Evolutionary conservation across 257 asterid genomes (phyloP).

Genomic region (Nicotiana sylvestris): DNA sequence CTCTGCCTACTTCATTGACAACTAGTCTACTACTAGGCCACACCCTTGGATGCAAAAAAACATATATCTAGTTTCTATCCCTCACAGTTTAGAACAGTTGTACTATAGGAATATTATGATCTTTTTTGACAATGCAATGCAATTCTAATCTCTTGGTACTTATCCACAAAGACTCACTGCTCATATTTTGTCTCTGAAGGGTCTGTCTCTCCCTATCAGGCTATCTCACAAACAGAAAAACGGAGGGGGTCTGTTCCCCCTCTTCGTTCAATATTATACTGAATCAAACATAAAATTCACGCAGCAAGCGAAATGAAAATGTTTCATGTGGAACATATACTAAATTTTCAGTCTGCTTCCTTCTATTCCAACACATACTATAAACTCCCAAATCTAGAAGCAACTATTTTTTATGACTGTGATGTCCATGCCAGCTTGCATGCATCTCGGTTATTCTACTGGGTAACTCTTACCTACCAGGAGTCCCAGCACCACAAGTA

Average conservation of each 20-base stretch:
- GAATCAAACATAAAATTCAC: not conserved
- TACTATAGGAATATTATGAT: not conserved
- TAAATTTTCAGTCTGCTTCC: not conserved
- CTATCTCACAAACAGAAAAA: not conserved
- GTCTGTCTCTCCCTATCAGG: not conserved
- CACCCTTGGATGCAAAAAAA: not conserved
- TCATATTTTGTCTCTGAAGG: not conserved
- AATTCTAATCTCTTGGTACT: not conserved
- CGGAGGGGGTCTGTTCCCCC: not conserved
- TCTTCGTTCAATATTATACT: too few species aligned
- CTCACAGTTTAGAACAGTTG: not conserved
- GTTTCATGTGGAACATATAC: not conserved
- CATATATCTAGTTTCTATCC: not conserved
- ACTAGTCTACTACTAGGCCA: too few species aligned
- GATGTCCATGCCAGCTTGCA: too few species aligned
- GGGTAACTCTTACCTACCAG: too few species aligned
- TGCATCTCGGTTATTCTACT: too few species aligned
- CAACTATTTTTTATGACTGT: not conserved
- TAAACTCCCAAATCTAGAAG: not conserved
- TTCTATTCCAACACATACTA: not conserved
- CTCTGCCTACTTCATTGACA: too few species aligned
- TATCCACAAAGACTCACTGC: not conserved
- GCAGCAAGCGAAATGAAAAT: not conserved
- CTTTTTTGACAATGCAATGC: not conserved
- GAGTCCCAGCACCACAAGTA: too few species aligned